Evolutionary conservation across 1,139 yeast species (phyloP).

Genomic region (Candida tetrigidarum): DNA sequence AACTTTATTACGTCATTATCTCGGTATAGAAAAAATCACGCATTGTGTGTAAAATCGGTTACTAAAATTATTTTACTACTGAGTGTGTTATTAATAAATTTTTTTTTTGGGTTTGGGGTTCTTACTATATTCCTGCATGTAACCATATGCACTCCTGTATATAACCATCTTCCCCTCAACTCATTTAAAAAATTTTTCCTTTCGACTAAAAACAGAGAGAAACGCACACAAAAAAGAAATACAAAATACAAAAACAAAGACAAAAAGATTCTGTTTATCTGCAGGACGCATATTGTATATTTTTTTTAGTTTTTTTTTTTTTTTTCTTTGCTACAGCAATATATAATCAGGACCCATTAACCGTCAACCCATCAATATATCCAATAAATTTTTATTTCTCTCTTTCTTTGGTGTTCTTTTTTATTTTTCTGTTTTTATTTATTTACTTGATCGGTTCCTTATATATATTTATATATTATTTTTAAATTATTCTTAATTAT

Average conservation of each 20-base stretch:
- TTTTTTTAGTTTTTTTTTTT: neutral
- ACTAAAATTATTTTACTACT: too few species aligned
- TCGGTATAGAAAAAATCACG: neutral
- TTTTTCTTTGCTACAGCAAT: neutral
- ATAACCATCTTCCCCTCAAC: conserved; percentile 2
- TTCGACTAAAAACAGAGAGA: neutral
- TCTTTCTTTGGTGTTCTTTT: neutral
- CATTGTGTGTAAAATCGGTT: neutral
- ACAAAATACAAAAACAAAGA: neutral
- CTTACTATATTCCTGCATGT: neutral
- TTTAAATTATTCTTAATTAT: too few species aligned
- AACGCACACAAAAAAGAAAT: too few species aligned
- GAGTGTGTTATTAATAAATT: too few species aligned
- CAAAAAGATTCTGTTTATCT: neutral
- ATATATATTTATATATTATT: too few species aligned
- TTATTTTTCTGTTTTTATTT: neutral
- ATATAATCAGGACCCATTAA: neutral
- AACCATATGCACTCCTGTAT: conserved; percentile 1
- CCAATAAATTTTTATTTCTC: neutral
- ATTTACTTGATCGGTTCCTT: too few species aligned
- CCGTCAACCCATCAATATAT: neutral
- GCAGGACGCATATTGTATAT: neutral
- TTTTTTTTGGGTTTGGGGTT: neutral
- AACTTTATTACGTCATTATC: neutral
- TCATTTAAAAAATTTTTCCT: neutral